These are phyloP conservation scores for Calonectria leucothoes DNA, from an alignment of 2,329 filamentous ascomycete species.

Conservation along the genomic window DNA sequence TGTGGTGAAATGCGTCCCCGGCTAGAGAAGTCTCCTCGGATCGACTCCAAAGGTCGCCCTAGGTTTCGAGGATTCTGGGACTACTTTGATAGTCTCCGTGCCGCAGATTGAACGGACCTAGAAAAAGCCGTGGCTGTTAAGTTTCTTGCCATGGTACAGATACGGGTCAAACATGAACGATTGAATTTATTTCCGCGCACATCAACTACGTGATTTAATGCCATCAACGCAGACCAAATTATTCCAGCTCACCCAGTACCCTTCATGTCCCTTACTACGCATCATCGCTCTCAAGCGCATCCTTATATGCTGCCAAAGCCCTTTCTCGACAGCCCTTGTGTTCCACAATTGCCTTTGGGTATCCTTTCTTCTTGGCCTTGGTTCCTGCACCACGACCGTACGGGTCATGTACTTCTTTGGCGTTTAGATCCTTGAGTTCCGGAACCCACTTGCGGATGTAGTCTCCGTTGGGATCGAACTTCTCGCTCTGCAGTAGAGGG, in stretches of 20 bases:
- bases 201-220: not conserved
- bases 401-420: conserved; percentile 83
- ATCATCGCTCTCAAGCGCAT: conserved; percentile 48
- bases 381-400: conserved; percentile 73
- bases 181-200: conserved; percentile 24
- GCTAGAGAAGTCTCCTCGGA: conserved; percentile 69
- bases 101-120: conserved; percentile 70
- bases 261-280: conserved; percentile 14
- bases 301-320: conserved; percentile 78
- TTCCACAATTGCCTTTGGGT: conserved; percentile 80
- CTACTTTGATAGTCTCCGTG: conserved; percentile 68
- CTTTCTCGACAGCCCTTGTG: conserved; percentile 77
- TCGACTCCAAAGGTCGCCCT: conserved; percentile 46
- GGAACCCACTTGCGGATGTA: conserved; percentile 88
- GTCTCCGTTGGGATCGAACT: conserved; percentile 81
- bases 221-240: not conserved
- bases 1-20: conserved; percentile 51
- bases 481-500: conserved; percentile 84
- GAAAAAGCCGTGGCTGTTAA: conserved; percentile 71
- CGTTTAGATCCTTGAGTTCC: conserved; percentile 73
- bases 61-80: conserved; percentile 66
- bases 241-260: not conserved
- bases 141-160: conserved; percentile 71
- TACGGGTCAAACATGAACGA: conserved; percentile 69
- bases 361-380: conserved; percentile 73